Base-by-base conservation (phyloP, 139 green algal species). In the Auxenochlorella pyrenoidosa region DNA sequence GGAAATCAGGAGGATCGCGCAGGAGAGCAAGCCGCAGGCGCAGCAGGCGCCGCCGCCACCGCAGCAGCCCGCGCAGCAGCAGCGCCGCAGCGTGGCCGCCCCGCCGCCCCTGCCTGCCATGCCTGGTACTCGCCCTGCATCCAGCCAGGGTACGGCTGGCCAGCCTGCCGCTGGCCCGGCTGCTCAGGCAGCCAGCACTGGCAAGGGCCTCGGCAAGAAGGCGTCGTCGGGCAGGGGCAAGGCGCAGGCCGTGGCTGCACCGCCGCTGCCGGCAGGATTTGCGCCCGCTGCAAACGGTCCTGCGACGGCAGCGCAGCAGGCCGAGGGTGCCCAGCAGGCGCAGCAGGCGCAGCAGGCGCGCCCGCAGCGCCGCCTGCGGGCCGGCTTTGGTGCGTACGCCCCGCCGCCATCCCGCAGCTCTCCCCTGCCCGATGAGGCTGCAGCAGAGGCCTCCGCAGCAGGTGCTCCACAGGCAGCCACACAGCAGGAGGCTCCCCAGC, bases 1-100 rank as follows among this genome's bases (percentile, higher is more conserved):
- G 83, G 83, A 87, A 24, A 87, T 72, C 83, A 44, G 68, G 66
- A 30, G 36, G 59, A 63, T 63, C 30, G 60, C 80, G 13, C 26
- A 75, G 36, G 79, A 75, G 58, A 34, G 34, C 10, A 8, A 73
- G 66, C 66, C 13, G 66, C 66, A 71, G 63, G 63, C 30, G 26
- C 54, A 63, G 54, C 54, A 75, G 32, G 68, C 68, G n/a, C 1
- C 32, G 32, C 68, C 32, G 22, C 28, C n/a, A 22, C 72, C 16
- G 71, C 71, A 58, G 72, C 72, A 16, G 72, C 72, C 47, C 47
- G 47, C n/a, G 72, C 72, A 79, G 38, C 72, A 36, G 72, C 72
- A 79, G 72, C 72, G 40, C 8, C 68, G 54, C 22, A 24, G 54
- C 54, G 54, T 24, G 54, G 54, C 54, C 54, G 54, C 54, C 13